phyloP scores from a whole-genome alignment of 179 eudicot genomes.

The Silene coronaria region DNA sequence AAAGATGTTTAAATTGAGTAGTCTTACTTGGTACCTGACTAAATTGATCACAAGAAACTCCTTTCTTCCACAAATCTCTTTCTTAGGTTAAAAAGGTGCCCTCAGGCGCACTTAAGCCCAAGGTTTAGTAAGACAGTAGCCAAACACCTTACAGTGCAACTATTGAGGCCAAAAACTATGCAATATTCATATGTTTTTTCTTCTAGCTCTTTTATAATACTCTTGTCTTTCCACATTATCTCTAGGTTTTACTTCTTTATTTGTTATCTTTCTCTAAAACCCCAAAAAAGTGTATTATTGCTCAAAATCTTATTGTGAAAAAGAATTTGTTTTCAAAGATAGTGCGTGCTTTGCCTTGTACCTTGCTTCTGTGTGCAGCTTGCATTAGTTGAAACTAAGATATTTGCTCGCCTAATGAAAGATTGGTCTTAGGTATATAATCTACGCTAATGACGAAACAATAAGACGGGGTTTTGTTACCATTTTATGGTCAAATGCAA shows the following conservation, averaged over 20 bases:
- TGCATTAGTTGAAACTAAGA: too few relatives aligned
- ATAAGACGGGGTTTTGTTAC: too few relatives aligned
- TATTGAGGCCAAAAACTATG: background rate
- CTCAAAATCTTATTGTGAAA: background rate
- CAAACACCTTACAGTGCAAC: background rate
- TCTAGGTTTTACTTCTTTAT: background rate
- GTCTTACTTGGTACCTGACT: background rate
- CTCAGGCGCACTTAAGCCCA: background rate
- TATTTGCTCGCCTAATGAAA: background rate
- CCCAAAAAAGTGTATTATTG: background rate
- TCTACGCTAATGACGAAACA: too few relatives aligned
- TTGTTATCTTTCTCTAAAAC: background rate
- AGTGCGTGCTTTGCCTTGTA: background rate
- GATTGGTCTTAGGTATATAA: too few relatives aligned
- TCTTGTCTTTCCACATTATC: background rate
- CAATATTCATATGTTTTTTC: background rate
- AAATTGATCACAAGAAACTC: background rate
- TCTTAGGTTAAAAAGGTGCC: background rate
- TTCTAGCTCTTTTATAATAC: background rate
- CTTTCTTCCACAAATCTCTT: background rate
- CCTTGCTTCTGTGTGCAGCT: background rate
- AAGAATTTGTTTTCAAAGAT: background rate
- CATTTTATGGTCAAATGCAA: too few relatives aligned
- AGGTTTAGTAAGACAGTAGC: background rate
- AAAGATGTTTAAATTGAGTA: background rate